These are phyloP conservation scores for Hyaloscypha finlandica DNA, from an alignment of 495 filamentous ascomycete species.

Conservation along the genomic window DNA sequence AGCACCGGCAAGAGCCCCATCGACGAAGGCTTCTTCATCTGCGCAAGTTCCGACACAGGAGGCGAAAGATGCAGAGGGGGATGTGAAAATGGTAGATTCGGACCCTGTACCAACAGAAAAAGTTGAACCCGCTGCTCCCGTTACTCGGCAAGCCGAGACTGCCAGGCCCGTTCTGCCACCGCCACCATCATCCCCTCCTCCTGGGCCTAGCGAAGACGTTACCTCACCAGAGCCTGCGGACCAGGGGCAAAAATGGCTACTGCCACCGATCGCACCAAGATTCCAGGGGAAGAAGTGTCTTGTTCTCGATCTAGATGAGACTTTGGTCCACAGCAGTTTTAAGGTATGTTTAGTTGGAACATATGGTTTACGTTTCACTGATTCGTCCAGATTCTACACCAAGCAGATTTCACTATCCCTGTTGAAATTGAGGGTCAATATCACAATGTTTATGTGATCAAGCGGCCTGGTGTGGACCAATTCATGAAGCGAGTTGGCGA, in stretches of 20 bases:
- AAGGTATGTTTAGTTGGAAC: constrained; percentile 63
- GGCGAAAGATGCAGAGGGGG: constrained; percentile 52
- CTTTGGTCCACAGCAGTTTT: constrained; percentile 98
- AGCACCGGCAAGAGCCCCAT: constrained; percentile 22
- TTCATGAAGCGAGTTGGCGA: constrained; percentile 99
- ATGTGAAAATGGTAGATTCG: constrained; percentile 56
- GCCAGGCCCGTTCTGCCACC: constrained; percentile 62
- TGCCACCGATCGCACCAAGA: constrained; percentile 75
- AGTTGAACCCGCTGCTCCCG: constrained; percentile 34
- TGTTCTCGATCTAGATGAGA: constrained; percentile 95
- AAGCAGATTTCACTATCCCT: constrained; percentile 98
- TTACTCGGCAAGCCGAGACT: constrained; percentile 42
- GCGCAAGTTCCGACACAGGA: not conserved
- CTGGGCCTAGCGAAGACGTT: constrained; percentile 34
- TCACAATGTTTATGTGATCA: constrained; percentile 99
- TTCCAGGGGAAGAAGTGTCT: constrained; percentile 89
- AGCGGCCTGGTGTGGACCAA: constrained; percentile 93
- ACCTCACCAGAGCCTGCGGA: constrained; percentile 41
- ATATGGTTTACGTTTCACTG: not conserved
- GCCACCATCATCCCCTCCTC: constrained; percentile 40
- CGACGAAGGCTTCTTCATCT: constrained; percentile 10
- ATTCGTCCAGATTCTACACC: constrained; percentile 77
- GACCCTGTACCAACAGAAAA: constrained; percentile 26
- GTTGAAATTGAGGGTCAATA: constrained; percentile 99
- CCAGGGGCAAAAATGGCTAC: constrained; percentile 66